Percentiles rank a stretch among this genome's conserved stretches.
Evolutionary conservation across 805 yeast genomes (phyloP).

Genomic region (Saccharomyces mikatae): DNA sequence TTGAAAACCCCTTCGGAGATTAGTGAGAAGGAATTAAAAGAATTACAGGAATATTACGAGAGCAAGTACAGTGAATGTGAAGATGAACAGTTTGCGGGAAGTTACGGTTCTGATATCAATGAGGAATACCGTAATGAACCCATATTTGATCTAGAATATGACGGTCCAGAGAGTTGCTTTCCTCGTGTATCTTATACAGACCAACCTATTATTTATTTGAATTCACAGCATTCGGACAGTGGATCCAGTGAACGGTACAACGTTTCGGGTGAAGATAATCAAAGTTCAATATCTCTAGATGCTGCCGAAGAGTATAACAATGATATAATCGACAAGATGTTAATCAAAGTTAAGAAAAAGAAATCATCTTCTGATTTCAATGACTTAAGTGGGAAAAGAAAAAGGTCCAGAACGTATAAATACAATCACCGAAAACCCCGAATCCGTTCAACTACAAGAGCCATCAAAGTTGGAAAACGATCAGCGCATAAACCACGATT

Average conservation of each 20-base stretch:
- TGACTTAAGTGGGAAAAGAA: not conserved
- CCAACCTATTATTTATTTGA: not conserved
- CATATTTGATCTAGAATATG: not conserved
- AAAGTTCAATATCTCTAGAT: not conserved
- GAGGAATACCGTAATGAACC: not conserved
- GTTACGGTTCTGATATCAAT: not conserved
- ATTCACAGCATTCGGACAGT: not conserved
- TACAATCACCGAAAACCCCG: not conserved
- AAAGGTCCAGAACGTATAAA: not conserved
- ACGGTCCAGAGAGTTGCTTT: not conserved
- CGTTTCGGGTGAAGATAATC: not conserved
- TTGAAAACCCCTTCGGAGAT: not conserved
- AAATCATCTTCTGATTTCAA: not conserved
- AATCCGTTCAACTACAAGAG: not conserved
- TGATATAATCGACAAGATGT: not conserved
- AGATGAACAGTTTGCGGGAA: slow-evolving; percentile 9
- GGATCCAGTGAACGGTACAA: not conserved
- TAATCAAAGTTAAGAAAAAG: not conserved
- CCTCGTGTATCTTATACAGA: not conserved
- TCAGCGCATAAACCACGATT: not conserved
- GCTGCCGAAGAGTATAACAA: not conserved
- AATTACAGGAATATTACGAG: slow-evolving; percentile 13
- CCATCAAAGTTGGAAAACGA: not conserved
- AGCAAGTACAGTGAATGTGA: slow-evolving; percentile 11
- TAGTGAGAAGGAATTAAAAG: slow-evolving; percentile 7